Conservation (phyloP, 441 rosid species). For the Melastoma candidum region DNA sequence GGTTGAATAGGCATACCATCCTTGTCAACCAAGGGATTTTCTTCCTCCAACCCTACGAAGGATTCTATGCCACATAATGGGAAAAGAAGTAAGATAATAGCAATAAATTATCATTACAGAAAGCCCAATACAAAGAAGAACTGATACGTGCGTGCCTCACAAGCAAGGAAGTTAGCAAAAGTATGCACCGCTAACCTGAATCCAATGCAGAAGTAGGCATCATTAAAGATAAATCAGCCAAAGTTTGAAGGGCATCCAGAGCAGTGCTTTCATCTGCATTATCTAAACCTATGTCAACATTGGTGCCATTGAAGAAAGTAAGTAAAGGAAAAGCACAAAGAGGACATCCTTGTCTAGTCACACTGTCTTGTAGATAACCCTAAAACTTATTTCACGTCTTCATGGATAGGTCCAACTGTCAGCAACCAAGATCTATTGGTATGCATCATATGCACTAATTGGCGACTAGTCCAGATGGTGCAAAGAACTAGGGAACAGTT, state of each 20-base stretch:
- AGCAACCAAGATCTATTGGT: no score
- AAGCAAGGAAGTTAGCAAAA: not conserved
- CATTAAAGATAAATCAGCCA: constrained; percentile 80
- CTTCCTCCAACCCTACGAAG: constrained; percentile 54
- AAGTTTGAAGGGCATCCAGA: constrained; percentile 55
- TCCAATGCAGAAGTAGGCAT: constrained; percentile 66
- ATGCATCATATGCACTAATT: no score
- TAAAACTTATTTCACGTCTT: no score
- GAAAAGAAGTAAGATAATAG: constrained; percentile 7
- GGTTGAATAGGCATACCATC: constrained; percentile 40
- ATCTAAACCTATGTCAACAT: not conserved
- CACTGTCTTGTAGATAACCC: no score
- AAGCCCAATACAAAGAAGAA: constrained; percentile 1
- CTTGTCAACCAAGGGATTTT: constrained; percentile 27
- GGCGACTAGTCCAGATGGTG: no score
- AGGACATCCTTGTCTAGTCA: not conserved
- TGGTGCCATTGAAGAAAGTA: not conserved
- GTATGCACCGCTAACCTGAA: constrained; percentile 48
- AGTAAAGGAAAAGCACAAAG: constrained; percentile 5
- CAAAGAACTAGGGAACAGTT: no score
- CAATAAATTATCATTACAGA: constrained; percentile 5
- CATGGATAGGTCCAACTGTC: no score
- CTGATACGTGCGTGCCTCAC: not conserved
- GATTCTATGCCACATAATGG: constrained; percentile 42
- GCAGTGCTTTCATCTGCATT: constrained; percentile 55